These are phyloP conservation scores for Pichia sp. DNA, from an alignment of 1,139 yeast genomes.

Conservation along the genomic window DNA sequence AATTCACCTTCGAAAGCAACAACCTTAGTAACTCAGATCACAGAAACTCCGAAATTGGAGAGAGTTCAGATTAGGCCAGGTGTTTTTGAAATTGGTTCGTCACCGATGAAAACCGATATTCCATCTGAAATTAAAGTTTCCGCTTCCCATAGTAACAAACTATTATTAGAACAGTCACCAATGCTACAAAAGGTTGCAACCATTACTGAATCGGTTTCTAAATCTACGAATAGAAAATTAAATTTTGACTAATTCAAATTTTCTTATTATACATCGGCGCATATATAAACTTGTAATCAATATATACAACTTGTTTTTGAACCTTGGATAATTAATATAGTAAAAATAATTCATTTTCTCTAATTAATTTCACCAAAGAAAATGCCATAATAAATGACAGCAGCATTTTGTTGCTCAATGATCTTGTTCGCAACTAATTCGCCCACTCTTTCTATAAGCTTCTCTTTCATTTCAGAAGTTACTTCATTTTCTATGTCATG, in stretches of 20 bases:
- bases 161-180: too few relatives aligned
- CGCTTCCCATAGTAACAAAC: too few relatives aligned
- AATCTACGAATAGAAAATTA: constrained; percentile 19
- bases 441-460: constrained; percentile 57
- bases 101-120: constrained; percentile 13
- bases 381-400: constrained; percentile 58
- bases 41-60: constrained; percentile 10
- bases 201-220: not conserved
- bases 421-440: constrained; percentile 48
- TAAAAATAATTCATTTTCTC: not conserved
- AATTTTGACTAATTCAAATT: constrained; percentile 14
- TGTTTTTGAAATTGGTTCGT: constrained; percentile 16
- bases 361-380: constrained; percentile 57
- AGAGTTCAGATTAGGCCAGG: constrained; percentile 16
- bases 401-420: constrained; percentile 47
- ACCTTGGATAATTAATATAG: too few relatives aligned
- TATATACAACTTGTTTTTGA: too few relatives aligned
- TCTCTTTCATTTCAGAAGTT: constrained; percentile 38
- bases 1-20: not conserved
- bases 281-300: too few relatives aligned
- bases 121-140: too few relatives aligned
- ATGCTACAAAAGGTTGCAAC: not conserved
- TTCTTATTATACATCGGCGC: too few relatives aligned
- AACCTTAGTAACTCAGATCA: constrained; percentile 4
- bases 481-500: constrained; percentile 31